phyloP scores from a whole-genome alignment of 192 early-diverging fungal genomes.

The Paraglomus occultum region DNA sequence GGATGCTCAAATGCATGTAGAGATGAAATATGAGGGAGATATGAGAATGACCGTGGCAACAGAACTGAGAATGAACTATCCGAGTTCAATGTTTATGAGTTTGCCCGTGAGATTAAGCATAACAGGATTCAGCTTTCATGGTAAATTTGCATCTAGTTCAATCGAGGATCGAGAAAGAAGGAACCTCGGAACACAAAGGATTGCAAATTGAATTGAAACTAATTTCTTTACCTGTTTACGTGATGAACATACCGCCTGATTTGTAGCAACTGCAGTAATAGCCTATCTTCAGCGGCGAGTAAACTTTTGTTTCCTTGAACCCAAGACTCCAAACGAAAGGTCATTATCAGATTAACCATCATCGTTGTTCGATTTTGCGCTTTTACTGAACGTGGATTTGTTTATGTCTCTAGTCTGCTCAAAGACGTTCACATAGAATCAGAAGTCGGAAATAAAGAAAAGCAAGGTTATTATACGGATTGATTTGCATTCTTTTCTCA shows the following conservation, averaged over 20 bases:
- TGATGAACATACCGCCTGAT: not conserved
- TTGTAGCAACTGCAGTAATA: constrained; percentile 60
- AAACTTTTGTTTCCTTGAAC: constrained; percentile 72
- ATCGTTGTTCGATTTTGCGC: not conserved
- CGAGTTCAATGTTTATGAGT: constrained; percentile 68
- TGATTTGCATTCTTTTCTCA: not conserved
- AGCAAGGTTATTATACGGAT: constrained; percentile 52
- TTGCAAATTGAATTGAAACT: too few species aligned
- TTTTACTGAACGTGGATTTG: not conserved
- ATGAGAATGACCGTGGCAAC: constrained; percentile 70
- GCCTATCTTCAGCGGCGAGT: constrained; percentile 63
- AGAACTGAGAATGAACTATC: constrained; percentile 74
- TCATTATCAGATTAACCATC: constrained; percentile 25
- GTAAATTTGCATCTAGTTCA: too few species aligned
- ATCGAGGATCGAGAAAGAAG: too few species aligned
- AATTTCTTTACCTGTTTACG: not conserved
- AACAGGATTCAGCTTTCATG: constrained; percentile 66
- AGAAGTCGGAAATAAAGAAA: constrained; percentile 61
- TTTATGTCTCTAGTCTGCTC: constrained; percentile 42
- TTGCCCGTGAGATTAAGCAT: constrained; percentile 70
- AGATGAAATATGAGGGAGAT: constrained; percentile 46
- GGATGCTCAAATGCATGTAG: constrained; percentile 64
- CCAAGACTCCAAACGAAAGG: constrained; percentile 48
- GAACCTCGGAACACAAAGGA: too few species aligned
- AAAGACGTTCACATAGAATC: constrained; percentile 62